These are phyloP conservation scores for Trametes sanguinea DNA, from an alignment of 768 basidiomycete species.

Conservation along the genomic window DNA sequence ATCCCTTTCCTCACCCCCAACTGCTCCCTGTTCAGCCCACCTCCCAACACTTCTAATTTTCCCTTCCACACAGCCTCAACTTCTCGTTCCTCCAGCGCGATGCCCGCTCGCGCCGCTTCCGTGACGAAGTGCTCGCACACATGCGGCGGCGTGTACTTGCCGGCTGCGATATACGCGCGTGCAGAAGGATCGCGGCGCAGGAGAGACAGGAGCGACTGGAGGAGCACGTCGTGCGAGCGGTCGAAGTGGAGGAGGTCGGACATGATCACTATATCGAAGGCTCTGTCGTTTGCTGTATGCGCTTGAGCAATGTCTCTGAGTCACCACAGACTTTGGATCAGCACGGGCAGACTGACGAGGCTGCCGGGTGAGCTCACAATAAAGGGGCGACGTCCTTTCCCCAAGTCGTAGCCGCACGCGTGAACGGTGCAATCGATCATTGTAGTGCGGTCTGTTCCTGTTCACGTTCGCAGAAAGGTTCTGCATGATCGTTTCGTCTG, in stretches of 20 bases:
- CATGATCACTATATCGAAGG: constrained; percentile 63
- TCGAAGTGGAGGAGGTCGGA: constrained; percentile 76
- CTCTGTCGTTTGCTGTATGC: constrained; percentile 8
- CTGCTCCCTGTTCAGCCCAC: constrained; percentile 48
- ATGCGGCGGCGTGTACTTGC: constrained; percentile 56
- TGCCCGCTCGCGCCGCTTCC: constrained; percentile 40
- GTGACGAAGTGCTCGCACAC: constrained; percentile 58
- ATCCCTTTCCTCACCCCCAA: constrained; percentile 55
- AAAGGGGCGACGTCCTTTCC: constrained; percentile 49
- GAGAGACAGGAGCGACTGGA: constrained; percentile 51
- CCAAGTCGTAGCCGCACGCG: constrained; percentile 67
- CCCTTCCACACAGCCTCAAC: constrained; percentile 51
- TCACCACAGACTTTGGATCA: not conserved
- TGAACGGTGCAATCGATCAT: constrained; percentile 46
- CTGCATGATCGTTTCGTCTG: constrained; percentile 58
- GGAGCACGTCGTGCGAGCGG: constrained; percentile 55
- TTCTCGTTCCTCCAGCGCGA: constrained; percentile 49
- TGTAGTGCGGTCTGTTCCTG: constrained; percentile 44
- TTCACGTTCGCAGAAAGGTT: constrained; percentile 59
- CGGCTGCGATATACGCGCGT: constrained; percentile 60
- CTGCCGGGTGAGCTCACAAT: constrained; percentile 42
- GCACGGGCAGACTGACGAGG: constrained; percentile 10
- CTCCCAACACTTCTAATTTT: constrained; percentile 39
- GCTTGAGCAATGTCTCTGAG: not conserved
- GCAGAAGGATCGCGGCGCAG: constrained; percentile 45